phyloP scores from a whole-genome alignment of 768 basidiomycete genomes.

The Amanita inopinata region DNA sequence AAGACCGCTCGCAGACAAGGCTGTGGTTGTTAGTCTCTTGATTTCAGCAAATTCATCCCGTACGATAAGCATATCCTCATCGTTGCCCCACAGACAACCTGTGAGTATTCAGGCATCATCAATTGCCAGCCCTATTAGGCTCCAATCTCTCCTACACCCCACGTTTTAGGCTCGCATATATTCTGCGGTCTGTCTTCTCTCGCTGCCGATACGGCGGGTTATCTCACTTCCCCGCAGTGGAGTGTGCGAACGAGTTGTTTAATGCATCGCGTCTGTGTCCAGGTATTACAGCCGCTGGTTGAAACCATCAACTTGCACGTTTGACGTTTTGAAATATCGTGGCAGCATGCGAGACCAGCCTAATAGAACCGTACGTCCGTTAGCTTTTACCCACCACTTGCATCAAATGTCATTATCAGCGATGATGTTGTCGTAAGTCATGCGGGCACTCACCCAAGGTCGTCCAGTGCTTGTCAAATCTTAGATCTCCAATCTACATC shows the following conservation, averaged over 20 bases:
- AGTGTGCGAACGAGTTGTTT: constrained; percentile 81
- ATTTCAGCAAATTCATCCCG: background rate
- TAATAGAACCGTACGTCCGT: constrained; percentile 62
- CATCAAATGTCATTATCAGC: constrained; percentile 19
- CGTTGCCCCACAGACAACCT: constrained; percentile 21
- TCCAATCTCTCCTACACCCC: constrained; percentile 4
- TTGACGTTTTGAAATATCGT: background rate
- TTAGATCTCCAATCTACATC: constrained; percentile 74
- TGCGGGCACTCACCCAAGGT: background rate
- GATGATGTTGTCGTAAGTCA: constrained; percentile 55
- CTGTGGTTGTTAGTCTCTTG: constrained; percentile 61
- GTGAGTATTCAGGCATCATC: constrained; percentile 13
- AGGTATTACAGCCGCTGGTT: too few species aligned
- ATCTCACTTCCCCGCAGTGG: constrained; percentile 33
- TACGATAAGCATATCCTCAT: background rate
- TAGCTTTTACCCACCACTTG: constrained; percentile 1
- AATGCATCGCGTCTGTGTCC: constrained; percentile 71
- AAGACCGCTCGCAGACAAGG: constrained; percentile 59
- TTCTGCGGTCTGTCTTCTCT: constrained; percentile 52
- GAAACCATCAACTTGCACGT: too few species aligned
- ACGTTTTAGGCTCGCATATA: constrained; percentile 65
- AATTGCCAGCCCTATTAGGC: background rate
- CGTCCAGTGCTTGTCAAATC: background rate
- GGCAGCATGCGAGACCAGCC: constrained; percentile 69
- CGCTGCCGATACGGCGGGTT: background rate